Base-by-base conservation (phyloP, 495 filamentous ascomycete genomes). In the Penicillium angulare region DNA sequence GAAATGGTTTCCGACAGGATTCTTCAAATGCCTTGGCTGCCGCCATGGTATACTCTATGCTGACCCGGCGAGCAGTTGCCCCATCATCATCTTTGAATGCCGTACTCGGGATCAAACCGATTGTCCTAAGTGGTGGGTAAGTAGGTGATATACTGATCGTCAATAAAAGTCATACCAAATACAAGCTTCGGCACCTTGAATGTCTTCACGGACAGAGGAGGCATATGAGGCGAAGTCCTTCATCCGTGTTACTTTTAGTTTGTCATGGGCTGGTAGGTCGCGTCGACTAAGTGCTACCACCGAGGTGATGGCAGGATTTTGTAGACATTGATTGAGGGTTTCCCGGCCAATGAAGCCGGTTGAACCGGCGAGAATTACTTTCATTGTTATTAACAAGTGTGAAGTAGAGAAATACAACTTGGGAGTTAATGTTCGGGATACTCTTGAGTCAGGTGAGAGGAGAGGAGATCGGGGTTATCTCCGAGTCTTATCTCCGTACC, bases 271-370 rank as follows among this genome's bases (percentile, higher is more conserved):
- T 7, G 61, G 50, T 6, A 78, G 59, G 4, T 67, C 49, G 8
- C 69, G 69, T 23, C 79, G 74, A 2, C 72, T 71, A 10, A 85
- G 56, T 4, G 68, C 75, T 26, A 80, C 60, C 24, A 78, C 55
- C 29, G 78, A 79, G 3, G 73, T 77, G 40, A 83, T 74, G 43
- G 50, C 34, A 7, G 72, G 60, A 43, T 69, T 57, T 9, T 57
- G 49, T 5, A 84, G 68, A 46, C 73, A 75, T 47, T 75, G 74
- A 15, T 57, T 52, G 15, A 84, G 64, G 13, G 81, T 55, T 47
- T 76, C 75, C 29, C 57, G 24, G 33, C 78, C 79, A 9, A 82
- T 69, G 53, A 76, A 75, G 48, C 82, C 81, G 5, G 74, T 81
- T 4, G 64, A 63, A 12, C 81, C 81, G 10, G 73, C 68, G 16